phyloP scores from a whole-genome alignment of 1,139 yeast genomes.

The Nakaseomyces kungkrabaensis region DNA sequence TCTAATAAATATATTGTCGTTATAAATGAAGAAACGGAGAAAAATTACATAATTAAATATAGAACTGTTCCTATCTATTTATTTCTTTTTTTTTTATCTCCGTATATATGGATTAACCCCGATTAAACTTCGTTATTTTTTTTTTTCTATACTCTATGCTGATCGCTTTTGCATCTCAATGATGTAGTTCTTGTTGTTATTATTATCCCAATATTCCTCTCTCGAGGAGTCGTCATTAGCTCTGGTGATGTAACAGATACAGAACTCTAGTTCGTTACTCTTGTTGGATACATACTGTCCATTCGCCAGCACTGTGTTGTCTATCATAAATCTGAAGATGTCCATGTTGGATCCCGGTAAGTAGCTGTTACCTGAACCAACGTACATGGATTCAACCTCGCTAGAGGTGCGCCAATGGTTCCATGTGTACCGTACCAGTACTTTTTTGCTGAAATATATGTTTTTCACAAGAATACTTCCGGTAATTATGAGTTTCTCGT shows the following conservation, averaged over 20 bases:
- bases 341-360: constrained; percentile 20
- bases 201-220: constrained; percentile 21
- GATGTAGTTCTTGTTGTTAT: constrained; percentile 15
- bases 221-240: constrained; percentile 7
- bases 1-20: too few relatives aligned
- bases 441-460: constrained; percentile 19
- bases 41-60: too few relatives aligned
- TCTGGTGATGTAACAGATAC: constrained; percentile 18
- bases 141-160: neutral
- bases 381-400: constrained; percentile 20
- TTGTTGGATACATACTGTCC: constrained; percentile 1
- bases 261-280: constrained; percentile 11
- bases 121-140: neutral
- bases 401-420: constrained; percentile 16
- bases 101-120: too few relatives aligned
- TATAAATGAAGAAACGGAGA: too few relatives aligned
- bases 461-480: constrained; percentile 20
- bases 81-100: too few relatives aligned
- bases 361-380: constrained; percentile 14
- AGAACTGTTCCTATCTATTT: too few relatives aligned
- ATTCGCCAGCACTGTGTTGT: constrained; percentile 8
- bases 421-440: constrained; percentile 17
- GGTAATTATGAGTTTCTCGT: constrained; percentile 6
- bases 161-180: constrained; percentile 7
- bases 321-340: constrained; percentile 21